Base-by-base conservation (phyloP, 2,329 filamentous ascomycete genomes). In the Podosphaera fusca region DNA sequence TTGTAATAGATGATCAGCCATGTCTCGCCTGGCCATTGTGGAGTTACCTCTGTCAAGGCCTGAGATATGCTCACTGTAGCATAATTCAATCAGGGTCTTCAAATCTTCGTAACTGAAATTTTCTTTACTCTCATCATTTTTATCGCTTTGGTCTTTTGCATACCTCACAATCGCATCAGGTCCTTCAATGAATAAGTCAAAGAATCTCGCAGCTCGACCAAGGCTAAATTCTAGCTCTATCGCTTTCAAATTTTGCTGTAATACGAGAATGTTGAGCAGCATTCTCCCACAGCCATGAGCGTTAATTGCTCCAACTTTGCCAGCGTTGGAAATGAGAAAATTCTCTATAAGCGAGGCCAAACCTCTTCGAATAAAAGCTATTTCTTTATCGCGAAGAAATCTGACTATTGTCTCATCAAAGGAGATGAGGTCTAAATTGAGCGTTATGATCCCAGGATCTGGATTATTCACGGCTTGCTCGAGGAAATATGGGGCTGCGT, bases 181-280 rank as follows among this genome's bases (percentile, higher is more conserved):
- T 0, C 84, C 84, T 50, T 73, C 70, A 49, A 76, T 76, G 64
- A 85, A 87, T 42, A 90, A 68, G 29, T 76, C 75, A 65, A 81
- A 89, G 70, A 84, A 90, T 58, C 78, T 75, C 29, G 79, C 76
- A 0, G 82, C 78, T 40, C 78, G 72, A 3, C 74, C 73, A 34
- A 90, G 73, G 58, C 78, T 75, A 2, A 85, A 82, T 7, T 77
- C 77, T 1, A 78, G 74, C 69, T 92, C 87, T 56, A 98, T 82
- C 62, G 94, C 94, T 72, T 95, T 95, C 57, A 98, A 79, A 65
- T 95, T 95, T 68, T 98, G 92, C 70, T 96, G 90, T 55, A 98
- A 74, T 46, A 98, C 92, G 31, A 95, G 76, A 54, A 95, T 87
- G 68, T 98, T 95, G 65, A 96, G 79, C 68, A 88, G 84, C 79